phyloP scores from a whole-genome alignment of 441 rosid species.

The Manihot esculenta region DNA sequence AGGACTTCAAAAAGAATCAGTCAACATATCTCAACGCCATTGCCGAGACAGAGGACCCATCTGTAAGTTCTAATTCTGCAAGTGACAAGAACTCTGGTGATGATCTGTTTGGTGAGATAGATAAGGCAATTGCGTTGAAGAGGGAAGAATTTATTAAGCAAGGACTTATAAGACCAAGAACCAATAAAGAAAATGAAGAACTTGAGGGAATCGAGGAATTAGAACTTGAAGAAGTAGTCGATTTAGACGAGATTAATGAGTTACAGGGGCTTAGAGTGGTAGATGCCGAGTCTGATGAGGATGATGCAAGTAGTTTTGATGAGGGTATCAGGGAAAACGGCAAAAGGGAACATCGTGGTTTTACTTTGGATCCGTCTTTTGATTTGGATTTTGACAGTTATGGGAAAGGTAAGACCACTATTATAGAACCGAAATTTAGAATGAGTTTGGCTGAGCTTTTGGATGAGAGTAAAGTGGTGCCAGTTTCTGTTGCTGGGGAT shows the following conservation, averaged over 20 bases:
- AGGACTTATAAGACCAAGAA: slow-evolving; percentile 57
- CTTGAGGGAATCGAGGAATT: slow-evolving; percentile 52
- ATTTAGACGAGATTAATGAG: slow-evolving; percentile 80
- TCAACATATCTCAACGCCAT: slow-evolving; percentile 71
- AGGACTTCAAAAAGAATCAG: slow-evolving; percentile 67
- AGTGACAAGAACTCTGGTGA: slow-evolving; percentile 34
- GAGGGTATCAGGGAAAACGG: slow-evolving; percentile 30
- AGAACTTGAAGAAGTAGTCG: slow-evolving; percentile 71
- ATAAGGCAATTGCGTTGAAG: slow-evolving; percentile 78
- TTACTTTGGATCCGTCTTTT: slow-evolving; percentile 47
- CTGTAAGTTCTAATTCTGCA: slow-evolving; percentile 13
- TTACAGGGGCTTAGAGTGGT: slow-evolving; percentile 52
- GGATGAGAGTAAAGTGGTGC: slow-evolving; percentile 89
- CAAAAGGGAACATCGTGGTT: slow-evolving; percentile 28
- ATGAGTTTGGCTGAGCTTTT: slow-evolving; percentile 85
- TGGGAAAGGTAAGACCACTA: slow-evolving; percentile 49
- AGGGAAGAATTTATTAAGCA: slow-evolving; percentile 74
- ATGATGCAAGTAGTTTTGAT: slow-evolving; percentile 31
- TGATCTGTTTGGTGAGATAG: slow-evolving; percentile 82
- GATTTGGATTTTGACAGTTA: slow-evolving; percentile 75
- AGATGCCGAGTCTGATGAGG: slow-evolving; percentile 34
- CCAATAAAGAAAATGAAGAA: slow-evolving; percentile 25
- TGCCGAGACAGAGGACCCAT: slow-evolving; percentile 58
- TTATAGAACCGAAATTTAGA: slow-evolving; percentile 75
- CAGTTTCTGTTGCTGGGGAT: slow-evolving; percentile 76